Percentiles rank a stretch among this genome's conserved stretches.
phyloP scores from a whole-genome alignment of 2,329 filamentous ascomycete species.

The Stachybotrys echinatus region DNA sequence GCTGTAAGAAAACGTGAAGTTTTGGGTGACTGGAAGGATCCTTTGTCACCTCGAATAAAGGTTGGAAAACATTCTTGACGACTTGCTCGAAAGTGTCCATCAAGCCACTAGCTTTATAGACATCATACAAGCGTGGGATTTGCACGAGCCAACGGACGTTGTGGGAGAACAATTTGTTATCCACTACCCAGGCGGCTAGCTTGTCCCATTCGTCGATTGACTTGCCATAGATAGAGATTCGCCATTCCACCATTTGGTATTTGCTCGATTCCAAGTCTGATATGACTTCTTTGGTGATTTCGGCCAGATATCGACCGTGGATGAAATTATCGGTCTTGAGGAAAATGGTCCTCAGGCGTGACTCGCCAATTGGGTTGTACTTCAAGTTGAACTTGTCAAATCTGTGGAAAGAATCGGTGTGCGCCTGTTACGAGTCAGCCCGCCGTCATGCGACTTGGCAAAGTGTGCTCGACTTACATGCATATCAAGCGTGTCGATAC shows the following conservation, averaged over 20 bases:
- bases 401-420: slow-evolving; percentile 95
- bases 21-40: slow-evolving; percentile 85
- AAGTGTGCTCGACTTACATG: slow-evolving; percentile 56
- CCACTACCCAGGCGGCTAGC: slow-evolving; percentile 91
- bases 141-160: slow-evolving; percentile 98
- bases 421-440: slow-evolving; percentile 51
- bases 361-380: slow-evolving; percentile 96
- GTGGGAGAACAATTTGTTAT: slow-evolving; percentile 96
- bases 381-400: slow-evolving; percentile 99
- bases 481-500: slow-evolving; percentile 98
- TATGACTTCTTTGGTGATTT: slow-evolving; percentile 98
- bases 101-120: slow-evolving; percentile 84
- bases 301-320: slow-evolving; percentile 88
- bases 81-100: slow-evolving; percentile 90
- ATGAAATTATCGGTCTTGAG: slow-evolving; percentile 98
- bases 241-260: slow-evolving; percentile 99
- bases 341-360: slow-evolving; percentile 93
- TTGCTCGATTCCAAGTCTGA: slow-evolving; percentile 97
- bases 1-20: slow-evolving; percentile 87
- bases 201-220: slow-evolving; percentile 96
- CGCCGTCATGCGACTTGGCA: neutral
- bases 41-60: slow-evolving; percentile 89
- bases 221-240: slow-evolving; percentile 93
- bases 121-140: slow-evolving; percentile 87
- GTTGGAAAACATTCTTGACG: slow-evolving; percentile 85